Conservation (phyloP, 1,284 basidiomycete genomes). For the Naganishia liquefaciens region DNA sequence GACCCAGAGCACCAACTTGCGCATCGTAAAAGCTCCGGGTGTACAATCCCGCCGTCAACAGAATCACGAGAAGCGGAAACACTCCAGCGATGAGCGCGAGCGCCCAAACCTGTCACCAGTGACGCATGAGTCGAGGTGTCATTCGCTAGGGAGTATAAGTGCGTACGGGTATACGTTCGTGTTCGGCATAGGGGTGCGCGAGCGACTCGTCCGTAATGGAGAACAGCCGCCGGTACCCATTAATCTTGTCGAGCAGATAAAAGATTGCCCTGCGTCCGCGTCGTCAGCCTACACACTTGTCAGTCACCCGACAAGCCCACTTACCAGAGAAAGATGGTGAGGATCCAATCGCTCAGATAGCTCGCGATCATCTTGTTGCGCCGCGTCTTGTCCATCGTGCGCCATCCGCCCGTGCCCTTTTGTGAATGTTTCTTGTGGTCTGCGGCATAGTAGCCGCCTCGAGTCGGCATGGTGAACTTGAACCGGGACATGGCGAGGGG, state of each 20-base stretch:
- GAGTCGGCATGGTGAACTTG: background rate
- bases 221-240: conserved; percentile 81
- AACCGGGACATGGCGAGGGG: conserved; percentile 12
- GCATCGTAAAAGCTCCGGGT: conserved; percentile 83
- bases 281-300: too few relatives aligned
- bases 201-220: conserved; percentile 73
- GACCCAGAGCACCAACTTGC: conserved; percentile 75
- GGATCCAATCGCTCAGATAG: conserved; percentile 52
- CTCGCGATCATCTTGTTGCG: conserved; percentile 40
- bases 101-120: conserved; percentile 55
- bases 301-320: conserved; percentile 32
- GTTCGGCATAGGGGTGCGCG: conserved; percentile 68
- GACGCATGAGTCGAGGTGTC: background rate
- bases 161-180: conserved; percentile 80
- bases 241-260: conserved; percentile 70
- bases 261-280: conserved; percentile 58
- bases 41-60: conserved; percentile 66
- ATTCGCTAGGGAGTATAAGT: conserved; percentile 32
- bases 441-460: conserved; percentile 6
- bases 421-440: conserved; percentile 23
- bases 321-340: conserved; percentile 51
- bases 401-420: conserved; percentile 8
- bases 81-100: conserved; percentile 69
- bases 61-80: conserved; percentile 69
- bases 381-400: conserved; percentile 21